Base-by-base conservation (phyloP, 2,329 filamentous ascomycete genomes). In the Lizonia empirigonia region DNA sequence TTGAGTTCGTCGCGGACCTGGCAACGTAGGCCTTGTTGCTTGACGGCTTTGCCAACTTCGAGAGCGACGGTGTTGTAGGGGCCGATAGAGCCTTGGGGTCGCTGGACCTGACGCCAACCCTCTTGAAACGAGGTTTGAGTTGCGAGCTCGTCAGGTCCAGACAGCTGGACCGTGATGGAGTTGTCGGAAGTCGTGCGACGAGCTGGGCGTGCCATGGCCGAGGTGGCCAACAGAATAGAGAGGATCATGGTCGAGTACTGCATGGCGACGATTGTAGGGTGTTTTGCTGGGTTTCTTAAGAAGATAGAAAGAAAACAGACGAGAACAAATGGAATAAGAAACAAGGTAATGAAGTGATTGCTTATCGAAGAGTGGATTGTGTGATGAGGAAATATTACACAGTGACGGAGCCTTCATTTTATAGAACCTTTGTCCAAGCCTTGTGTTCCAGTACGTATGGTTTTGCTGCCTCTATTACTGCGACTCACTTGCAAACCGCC, bases 21-120 rank as follows among this genome's bases (percentile, higher is more conserved):
- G 50, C 58, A 61, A 29, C 58, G 55, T n/a, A 57, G 35, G n/a
- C 26, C 45, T 44, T 58, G 50, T 24, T 58, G 47, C 34, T 55
- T 34, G 10, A 53, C 53, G 16, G 26, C 30, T 22, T 44, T 29
- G 30, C 53, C 58, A 13, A 61, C 33, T 6, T 24, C 18, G 18
- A 61, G 39, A 4, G 35, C 26, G 16, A 61, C 49, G 12, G 50
- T 50, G 20, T 58, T 33, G 30, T 35, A 58, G 18, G 55, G 55
- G 13, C 52, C 55, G n/a, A 8, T 9, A 38, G 36, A 41, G 29
- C 45, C 47, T 6, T 26, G 9, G 13, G 52, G 48, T 7, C 15
- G 18, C 20, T 38, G 32, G 30, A 46, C 16, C 9, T 46, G 29
- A 8, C 36, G 42, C 24, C 1, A n/a, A 4, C 48, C 55, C 13